Evolutionary conservation across 345 rosid species (phyloP).

Genomic region (Populus ilicifolia): DNA sequence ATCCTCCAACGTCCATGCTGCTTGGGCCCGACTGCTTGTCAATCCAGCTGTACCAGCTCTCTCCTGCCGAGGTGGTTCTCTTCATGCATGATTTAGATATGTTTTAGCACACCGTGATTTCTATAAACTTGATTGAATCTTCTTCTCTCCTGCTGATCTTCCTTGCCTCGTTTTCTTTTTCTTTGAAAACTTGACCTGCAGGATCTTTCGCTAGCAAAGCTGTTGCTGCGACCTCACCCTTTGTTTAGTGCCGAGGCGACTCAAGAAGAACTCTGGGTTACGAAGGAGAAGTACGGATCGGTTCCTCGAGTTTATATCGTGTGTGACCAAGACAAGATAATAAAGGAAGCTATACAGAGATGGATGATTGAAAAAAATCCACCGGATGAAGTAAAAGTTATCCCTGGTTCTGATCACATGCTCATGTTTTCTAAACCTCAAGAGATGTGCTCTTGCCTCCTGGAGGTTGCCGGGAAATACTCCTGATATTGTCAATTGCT

Average conservation of each 20-base stretch:
- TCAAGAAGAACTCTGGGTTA: background rate
- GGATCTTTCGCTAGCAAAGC: constrained; percentile 21
- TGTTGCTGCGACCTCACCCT: constrained; percentile 6
- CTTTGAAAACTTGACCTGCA: background rate
- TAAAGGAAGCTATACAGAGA: constrained; percentile 6
- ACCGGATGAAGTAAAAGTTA: constrained; percentile 8
- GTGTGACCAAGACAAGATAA: constrained; percentile 16
- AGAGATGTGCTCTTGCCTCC: constrained; percentile 5
- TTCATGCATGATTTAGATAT: background rate
- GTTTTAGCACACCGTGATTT: no score
- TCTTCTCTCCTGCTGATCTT: background rate
- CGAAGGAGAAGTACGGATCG: constrained; percentile 22
- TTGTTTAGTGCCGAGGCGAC: background rate
- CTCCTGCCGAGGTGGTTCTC: constrained; percentile 41
- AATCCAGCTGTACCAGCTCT: constrained; percentile 34
- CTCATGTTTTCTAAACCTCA: constrained; percentile 30
- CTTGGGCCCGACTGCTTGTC: constrained; percentile 23
- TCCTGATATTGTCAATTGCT: background rate
- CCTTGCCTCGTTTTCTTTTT: background rate
- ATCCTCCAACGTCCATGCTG: constrained; percentile 18
- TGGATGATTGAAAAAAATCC: constrained; percentile 20
- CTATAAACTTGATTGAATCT: background rate
- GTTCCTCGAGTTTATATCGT: constrained; percentile 16
- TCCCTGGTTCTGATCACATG: constrained; percentile 27
- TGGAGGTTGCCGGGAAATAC: constrained; percentile 17